A percentile compares a stretch with the other conserved stretches of the same genome.
phyloP scores from a whole-genome alignment of 139 green algal genomes.

The Picochlorum sp. region DNA sequence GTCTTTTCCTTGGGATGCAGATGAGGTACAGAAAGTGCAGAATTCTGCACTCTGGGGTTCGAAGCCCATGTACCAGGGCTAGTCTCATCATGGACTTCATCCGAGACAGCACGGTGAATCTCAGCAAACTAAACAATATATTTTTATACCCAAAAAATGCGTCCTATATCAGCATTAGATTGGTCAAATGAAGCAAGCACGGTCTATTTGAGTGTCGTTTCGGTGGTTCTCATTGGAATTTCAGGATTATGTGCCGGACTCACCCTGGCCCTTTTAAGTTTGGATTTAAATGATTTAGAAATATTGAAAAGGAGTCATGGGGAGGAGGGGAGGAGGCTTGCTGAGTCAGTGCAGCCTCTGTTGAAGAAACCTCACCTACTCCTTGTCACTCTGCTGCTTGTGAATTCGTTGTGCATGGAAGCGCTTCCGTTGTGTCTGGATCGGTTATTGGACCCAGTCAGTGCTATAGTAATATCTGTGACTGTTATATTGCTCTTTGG shows the following conservation, averaged over 20 bases:
- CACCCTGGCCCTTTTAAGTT: background rate
- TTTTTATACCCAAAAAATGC: too few relatives aligned
- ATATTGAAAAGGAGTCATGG: background rate
- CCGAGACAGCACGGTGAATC: too few relatives aligned
- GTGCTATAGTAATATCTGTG: constrained; percentile 43
- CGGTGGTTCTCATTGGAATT: too few relatives aligned
- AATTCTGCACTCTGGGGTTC: too few relatives aligned
- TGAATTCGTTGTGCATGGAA: constrained; percentile 46
- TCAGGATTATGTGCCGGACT: background rate
- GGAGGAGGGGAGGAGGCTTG: background rate
- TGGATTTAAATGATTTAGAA: constrained; percentile 4
- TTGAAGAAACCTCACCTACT: constrained; percentile 40
- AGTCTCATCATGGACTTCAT: too few relatives aligned
- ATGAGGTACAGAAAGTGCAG: too few relatives aligned
- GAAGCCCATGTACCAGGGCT: too few relatives aligned
- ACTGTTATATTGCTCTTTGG: constrained; percentile 61
- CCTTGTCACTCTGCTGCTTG: constrained; percentile 56
- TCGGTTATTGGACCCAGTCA: constrained; percentile 46
- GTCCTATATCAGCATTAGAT: too few relatives aligned
- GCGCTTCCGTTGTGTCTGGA: constrained; percentile 61
- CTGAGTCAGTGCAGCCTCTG: constrained; percentile 25
- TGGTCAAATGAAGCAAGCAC: too few relatives aligned
- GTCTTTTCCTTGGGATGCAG: too few relatives aligned
- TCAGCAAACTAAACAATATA: too few relatives aligned
- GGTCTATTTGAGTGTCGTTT: too few relatives aligned